Percentiles rank a stretch among this genome's conserved stretches.
These are phyloP conservation scores for Blastomyces gilchristii DNA, from an alignment of 2,329 filamentous ascomycete genomes.

Conservation along the genomic window DNA sequence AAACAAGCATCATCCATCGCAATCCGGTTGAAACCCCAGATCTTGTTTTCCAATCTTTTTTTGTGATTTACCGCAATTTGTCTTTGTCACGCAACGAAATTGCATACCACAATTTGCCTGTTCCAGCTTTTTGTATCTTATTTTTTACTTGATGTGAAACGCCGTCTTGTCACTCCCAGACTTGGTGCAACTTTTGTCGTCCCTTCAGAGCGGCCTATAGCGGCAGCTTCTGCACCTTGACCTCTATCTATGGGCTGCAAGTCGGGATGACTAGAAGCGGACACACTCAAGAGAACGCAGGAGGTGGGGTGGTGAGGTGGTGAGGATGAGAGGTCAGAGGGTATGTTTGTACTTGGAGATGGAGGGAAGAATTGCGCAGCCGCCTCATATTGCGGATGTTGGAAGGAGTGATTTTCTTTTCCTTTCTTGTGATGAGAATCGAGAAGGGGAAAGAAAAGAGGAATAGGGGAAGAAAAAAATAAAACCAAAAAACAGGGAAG, in stretches of 20 bases:
- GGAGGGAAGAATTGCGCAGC: too few species aligned
- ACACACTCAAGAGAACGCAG: background rate
- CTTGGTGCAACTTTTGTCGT: background rate
- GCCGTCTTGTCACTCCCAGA: background rate
- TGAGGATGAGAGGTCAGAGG: background rate
- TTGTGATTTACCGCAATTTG: background rate
- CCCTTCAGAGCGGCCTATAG: background rate
- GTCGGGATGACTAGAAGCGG: constrained; percentile 1
- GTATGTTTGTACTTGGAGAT: background rate
- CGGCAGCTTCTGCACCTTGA: background rate
- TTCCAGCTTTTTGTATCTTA: background rate
- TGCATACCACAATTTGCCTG: background rate
- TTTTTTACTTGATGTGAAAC: background rate
- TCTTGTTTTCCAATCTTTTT: background rate
- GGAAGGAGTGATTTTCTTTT: background rate
- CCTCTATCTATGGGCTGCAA: background rate
- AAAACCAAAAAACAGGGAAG: too few species aligned
- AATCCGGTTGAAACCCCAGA: background rate
- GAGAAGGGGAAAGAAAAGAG: background rate
- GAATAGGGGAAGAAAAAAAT: too few species aligned
- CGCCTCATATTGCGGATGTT: background rate
- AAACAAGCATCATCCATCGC: background rate
- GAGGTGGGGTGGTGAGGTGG: background rate
- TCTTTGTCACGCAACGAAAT: background rate
- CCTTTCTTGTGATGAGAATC: background rate